These are phyloP conservation scores for Exophiala viscosa DNA, from an alignment of 2,329 filamentous ascomycete species.

Conservation along the genomic window DNA sequence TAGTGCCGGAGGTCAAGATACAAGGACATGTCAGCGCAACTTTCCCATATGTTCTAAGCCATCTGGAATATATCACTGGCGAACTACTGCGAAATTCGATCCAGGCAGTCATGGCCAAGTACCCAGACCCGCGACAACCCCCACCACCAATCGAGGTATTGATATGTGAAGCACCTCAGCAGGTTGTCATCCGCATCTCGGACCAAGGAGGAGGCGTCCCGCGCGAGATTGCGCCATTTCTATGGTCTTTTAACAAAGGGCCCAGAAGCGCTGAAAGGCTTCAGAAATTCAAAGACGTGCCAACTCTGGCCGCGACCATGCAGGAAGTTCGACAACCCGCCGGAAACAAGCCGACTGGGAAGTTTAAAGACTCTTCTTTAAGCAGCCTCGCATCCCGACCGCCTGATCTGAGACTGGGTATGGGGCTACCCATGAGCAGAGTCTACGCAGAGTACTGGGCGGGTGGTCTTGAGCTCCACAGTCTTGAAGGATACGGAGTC, in stretches of 20 bases:
- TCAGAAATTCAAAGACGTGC: conserved; percentile 81
- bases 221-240: conserved; percentile 75
- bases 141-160: conserved; percentile 88
- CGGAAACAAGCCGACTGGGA: conserved; percentile 21
- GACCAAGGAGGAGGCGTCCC: conserved; percentile 93
- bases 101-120: conserved; percentile 80
- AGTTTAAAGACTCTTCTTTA: conserved; percentile 62
- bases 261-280: conserved; percentile 72
- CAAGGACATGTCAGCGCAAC: conserved; percentile 82
- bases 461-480: conserved; percentile 84
- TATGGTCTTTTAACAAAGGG: conserved; percentile 97
- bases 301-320: conserved; percentile 87
- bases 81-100: conserved; percentile 94
- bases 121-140: conserved; percentile 44
- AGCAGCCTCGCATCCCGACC: conserved; percentile 76
- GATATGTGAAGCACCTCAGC: conserved; percentile 88
- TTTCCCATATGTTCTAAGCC: conserved; percentile 93
- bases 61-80: conserved; percentile 94
- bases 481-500: conserved; percentile 89
- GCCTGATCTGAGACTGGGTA: conserved; percentile 81
- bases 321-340: conserved; percentile 58
- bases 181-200: conserved; percentile 93
- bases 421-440: conserved; percentile 87
- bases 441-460: conserved; percentile 99
- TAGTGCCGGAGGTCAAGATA: conserved; percentile 76